Evolutionary conservation across 2,329 filamentous ascomycete species (phyloP).

Genomic region (Aspergillus sp.): DNA sequence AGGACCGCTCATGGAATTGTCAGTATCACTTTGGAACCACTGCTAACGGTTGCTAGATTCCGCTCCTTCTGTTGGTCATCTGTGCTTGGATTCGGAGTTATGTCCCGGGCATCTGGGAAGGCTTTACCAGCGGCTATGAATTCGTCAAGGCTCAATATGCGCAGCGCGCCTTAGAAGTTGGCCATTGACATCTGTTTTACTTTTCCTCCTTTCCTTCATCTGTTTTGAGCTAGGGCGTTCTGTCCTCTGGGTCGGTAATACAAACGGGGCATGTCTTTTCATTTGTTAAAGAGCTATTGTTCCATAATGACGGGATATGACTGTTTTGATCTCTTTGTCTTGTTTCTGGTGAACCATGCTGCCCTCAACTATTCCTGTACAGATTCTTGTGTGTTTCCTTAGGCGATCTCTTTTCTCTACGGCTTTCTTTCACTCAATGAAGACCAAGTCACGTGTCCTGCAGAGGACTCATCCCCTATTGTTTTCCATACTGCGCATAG

Average conservation of each 20-base stretch:
- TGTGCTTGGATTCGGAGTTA: slow-evolving; percentile 49
- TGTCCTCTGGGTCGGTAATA: slow-evolving; percentile 19
- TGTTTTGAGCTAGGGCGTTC: slow-evolving; percentile 30
- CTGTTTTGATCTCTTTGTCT: slow-evolving; percentile 5
- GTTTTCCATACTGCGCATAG: neutral
- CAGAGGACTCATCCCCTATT: neutral
- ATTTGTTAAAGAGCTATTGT: slow-evolving; percentile 20
- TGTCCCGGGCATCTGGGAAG: slow-evolving; percentile 45
- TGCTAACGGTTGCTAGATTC: slow-evolving; percentile 42
- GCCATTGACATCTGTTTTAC: slow-evolving; percentile 27
- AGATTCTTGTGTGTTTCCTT: neutral
- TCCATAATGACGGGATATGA: slow-evolving; percentile 40
- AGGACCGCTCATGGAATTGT: neutral
- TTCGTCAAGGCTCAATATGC: slow-evolving; percentile 40
- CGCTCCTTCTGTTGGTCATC: slow-evolving; percentile 49
- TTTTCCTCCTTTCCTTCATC: slow-evolving; percentile 17
- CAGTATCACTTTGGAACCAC: neutral
- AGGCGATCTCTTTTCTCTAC: neutral
- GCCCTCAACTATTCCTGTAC: neutral
- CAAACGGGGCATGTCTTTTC: slow-evolving; percentile 19
- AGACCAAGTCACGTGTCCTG: neutral
- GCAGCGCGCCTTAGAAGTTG: slow-evolving; percentile 36
- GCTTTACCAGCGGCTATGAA: slow-evolving; percentile 39
- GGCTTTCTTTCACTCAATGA: slow-evolving; percentile 2
- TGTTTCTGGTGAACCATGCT: slow-evolving; percentile 10